Evolutionary conservation across 2,329 filamentous ascomycete species (phyloP).

Genomic region (Elsinoe fawcettii): DNA sequence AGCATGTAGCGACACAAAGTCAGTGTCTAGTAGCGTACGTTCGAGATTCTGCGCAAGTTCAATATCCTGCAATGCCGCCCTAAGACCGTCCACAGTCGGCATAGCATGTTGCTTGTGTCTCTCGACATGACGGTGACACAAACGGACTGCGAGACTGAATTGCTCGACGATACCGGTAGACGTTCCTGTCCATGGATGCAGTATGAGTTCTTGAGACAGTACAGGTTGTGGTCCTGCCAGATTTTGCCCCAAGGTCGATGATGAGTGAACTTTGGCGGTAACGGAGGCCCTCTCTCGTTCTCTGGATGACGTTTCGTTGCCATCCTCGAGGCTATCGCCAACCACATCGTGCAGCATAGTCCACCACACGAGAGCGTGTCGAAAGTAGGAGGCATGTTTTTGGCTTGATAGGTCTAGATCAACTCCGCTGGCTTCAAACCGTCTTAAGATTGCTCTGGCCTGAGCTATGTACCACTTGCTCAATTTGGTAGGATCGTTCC

Average conservation of each 20-base stretch:
- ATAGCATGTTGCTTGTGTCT: background rate
- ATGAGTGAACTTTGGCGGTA: background rate
- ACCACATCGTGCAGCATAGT: conserved; percentile 18
- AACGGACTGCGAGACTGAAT: conserved; percentile 16
- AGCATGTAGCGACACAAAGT: background rate
- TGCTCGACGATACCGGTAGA: conserved; percentile 16
- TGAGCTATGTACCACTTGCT: conserved; percentile 16
- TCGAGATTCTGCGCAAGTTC: conserved; percentile 17
- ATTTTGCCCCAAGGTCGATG: background rate
- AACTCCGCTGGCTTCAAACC: background rate
- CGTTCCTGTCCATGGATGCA: conserved; percentile 17
- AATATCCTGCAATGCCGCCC: conserved; percentile 16
- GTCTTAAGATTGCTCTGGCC: conserved; percentile 14
- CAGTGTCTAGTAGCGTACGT: conserved; percentile 13
- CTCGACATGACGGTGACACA: conserved; percentile 15
- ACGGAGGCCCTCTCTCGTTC: background rate
- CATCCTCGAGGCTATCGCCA: conserved; percentile 13
- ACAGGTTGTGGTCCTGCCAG: background rate
- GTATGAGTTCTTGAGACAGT: background rate
- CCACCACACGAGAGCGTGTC: conserved; percentile 17
- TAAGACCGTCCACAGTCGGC: conserved; percentile 12
- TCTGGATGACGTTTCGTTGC: background rate
- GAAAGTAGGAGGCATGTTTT: conserved; percentile 15
- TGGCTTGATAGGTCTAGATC: conserved; percentile 4
- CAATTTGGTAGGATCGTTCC: conserved; percentile 18